These are phyloP conservation scores for Mycena olivaceomarginata DNA, from an alignment of 768 basidiomycete genomes.

Conservation along the genomic window DNA sequence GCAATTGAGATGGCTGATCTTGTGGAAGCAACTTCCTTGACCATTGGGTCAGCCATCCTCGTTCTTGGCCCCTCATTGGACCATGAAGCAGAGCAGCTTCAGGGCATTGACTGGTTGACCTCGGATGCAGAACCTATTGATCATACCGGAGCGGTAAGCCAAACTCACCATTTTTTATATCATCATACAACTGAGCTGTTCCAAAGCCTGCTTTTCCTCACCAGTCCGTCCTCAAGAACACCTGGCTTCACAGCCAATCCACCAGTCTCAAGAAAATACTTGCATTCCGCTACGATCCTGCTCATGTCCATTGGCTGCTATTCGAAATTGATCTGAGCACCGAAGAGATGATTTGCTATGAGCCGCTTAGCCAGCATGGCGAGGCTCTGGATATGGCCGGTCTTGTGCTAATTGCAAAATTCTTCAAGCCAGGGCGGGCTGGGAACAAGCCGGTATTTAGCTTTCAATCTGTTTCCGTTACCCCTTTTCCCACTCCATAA, in stretches of 20 bases:
- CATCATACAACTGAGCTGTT: too few relatives aligned
- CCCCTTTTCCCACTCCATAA: neutral
- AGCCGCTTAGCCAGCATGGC: slow-evolving; percentile 1
- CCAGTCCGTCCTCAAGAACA: neutral
- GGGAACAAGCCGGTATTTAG: neutral
- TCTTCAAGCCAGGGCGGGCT: neutral
- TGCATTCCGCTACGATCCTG: slow-evolving; percentile 7
- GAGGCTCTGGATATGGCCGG: neutral
- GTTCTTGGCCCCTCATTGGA: too few relatives aligned
- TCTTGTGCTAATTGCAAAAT: neutral
- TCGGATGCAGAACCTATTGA: too few relatives aligned
- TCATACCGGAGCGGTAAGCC: too few relatives aligned
- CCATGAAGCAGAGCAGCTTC: too few relatives aligned
- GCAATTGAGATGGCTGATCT: too few relatives aligned
- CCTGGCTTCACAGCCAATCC: slow-evolving; percentile 8
- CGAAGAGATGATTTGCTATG: neutral
- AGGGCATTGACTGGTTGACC: too few relatives aligned
- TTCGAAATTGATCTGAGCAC: neutral
- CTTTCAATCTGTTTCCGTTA: neutral
- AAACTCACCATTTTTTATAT: too few relatives aligned
- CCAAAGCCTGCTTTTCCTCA: slow-evolving; percentile 6
- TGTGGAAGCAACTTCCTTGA: too few relatives aligned
- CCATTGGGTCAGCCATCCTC: too few relatives aligned
- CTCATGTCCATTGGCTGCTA: slow-evolving; percentile 16
- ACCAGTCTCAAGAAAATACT: neutral